Evolutionary conservation across 177 flowering plant species (phyloP).

Genomic region (Vitis hybrid): DNA sequence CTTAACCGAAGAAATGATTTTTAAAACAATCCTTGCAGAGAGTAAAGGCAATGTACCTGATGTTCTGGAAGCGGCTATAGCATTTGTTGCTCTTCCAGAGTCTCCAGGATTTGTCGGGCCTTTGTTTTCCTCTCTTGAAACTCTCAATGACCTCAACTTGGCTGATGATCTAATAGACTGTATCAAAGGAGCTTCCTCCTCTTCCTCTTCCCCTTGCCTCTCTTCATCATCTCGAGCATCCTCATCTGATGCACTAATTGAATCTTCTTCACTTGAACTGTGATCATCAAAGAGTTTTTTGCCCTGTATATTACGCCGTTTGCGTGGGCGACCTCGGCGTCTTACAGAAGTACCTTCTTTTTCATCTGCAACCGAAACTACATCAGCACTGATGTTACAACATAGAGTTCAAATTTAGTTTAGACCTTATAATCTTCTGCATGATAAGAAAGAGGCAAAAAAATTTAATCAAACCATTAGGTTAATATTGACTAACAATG

Average conservation of each 20-base stretch:
- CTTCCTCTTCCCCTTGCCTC: conserved; percentile 54
- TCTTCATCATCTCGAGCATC: conserved; percentile 61
- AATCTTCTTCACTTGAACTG: conserved; percentile 78
- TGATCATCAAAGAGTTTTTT: conserved; percentile 89
- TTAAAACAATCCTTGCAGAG: background rate
- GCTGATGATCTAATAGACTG: conserved; percentile 61
- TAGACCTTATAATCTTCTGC: too few relatives aligned
- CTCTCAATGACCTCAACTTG: conserved; percentile 67
- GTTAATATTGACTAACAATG: too few relatives aligned
- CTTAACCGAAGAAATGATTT: background rate
- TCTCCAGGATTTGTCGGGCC: conserved; percentile 23
- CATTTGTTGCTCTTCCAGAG: conserved; percentile 33
- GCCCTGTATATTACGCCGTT: conserved; percentile 60
- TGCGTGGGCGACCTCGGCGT: conserved; percentile 81
- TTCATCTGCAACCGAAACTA: conserved; percentile 52
- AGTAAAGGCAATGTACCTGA: conserved; percentile 36
- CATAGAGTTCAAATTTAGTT: background rate
- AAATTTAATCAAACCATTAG: too few relatives aligned
- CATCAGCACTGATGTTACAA: conserved; percentile 3
- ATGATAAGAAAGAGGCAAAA: too few relatives aligned
- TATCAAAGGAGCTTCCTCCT: conserved; percentile 70
- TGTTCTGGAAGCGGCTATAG: conserved; percentile 40
- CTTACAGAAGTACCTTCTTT: conserved; percentile 55
- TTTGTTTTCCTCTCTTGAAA: conserved; percentile 51
- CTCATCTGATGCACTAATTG: conserved; percentile 78